Percentiles rank a stretch among this genome's conserved stretches.
Conservation (phyloP, 2,329 filamentous ascomycete species). For the Pestalotiopsis sp. region DNA sequence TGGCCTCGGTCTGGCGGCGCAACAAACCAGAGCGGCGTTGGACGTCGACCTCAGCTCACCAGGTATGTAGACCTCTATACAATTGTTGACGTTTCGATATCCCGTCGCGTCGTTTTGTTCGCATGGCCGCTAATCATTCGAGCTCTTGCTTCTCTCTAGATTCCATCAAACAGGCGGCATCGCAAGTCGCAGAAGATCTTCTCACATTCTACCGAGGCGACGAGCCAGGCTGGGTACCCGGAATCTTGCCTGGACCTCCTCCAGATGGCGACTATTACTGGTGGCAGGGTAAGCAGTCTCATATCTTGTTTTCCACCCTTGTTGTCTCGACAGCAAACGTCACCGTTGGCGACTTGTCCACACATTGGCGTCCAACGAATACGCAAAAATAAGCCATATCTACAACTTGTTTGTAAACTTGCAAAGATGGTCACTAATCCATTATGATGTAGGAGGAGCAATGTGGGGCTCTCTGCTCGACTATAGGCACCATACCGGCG, state of each 20-base stretch:
- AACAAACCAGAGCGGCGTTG: conserved; percentile 25
- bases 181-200: conserved; percentile 50
- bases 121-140: neutral
- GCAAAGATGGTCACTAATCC: no score
- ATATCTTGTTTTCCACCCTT: no score
- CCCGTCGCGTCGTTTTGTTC: neutral
- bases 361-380: no score
- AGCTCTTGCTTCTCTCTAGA: conserved; percentile 30
- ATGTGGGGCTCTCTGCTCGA: conserved; percentile 71
- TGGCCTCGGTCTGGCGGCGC: conserved; percentile 24
- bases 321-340: no score
- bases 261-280: conserved; percentile 65
- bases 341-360: no score
- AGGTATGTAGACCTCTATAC: conserved; percentile 22
- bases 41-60: conserved; percentile 29
- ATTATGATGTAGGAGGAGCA: conserved; percentile 40
- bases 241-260: conserved; percentile 59
- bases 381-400: no score
- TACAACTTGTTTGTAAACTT: no score
- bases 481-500: conserved; percentile 70
- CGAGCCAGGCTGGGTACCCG: conserved; percentile 52
- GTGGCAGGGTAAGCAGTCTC: conserved; percentile 60
- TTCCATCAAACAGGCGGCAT: conserved; percentile 48
- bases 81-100: neutral
- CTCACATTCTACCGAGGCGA: conserved; percentile 55